A percentile compares a stretch with the other conserved stretches of the same genome.
Conservation (phyloP, 108 stramenopile species). For the Asterionellopsis glacialis region DNA sequence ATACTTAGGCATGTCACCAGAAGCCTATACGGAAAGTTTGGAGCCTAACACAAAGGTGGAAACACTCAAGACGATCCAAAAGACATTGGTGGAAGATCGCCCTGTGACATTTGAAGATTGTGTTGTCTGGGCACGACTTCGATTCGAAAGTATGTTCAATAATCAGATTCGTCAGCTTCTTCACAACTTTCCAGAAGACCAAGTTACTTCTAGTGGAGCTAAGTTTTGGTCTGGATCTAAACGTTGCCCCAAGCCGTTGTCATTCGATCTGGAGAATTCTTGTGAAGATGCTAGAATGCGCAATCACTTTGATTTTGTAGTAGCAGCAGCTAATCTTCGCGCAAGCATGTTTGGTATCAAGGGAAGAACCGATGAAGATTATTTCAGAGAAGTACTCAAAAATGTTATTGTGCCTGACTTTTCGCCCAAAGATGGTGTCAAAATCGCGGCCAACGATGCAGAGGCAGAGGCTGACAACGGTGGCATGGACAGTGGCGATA, state of each 20-base stretch:
- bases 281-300: constrained; percentile 88
- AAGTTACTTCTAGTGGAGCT: constrained; percentile 84
- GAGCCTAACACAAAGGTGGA: constrained; percentile 93
- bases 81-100: constrained; percentile 81
- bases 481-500: constrained; percentile 41
- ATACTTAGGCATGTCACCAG: constrained; percentile 79
- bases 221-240: constrained; percentile 96
- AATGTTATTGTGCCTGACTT: constrained; percentile 95
- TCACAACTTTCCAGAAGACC: constrained; percentile 94
- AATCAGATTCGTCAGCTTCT: constrained; percentile 94
- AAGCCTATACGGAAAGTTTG: constrained; percentile 63
- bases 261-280: constrained; percentile 75
- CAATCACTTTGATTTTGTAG: constrained; percentile 92
- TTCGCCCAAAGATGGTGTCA: constrained; percentile 88
- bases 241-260: constrained; percentile 87
- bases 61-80: constrained; percentile 71
- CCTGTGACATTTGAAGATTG: constrained; percentile 92
- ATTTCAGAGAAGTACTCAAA: constrained; percentile 61
- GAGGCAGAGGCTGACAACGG: constrained; percentile 66
- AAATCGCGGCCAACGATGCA: constrained; percentile 95
- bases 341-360: constrained; percentile 90
- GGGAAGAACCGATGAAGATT: constrained; percentile 77
- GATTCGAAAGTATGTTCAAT: constrained; percentile 92
- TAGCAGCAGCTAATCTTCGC: constrained; percentile 91
- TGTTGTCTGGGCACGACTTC: constrained; percentile 89